Percentiles rank a stretch among this genome's conserved stretches.
Conservation (phyloP, 768 basidiomycete species). For the Boletus sp. region DNA sequence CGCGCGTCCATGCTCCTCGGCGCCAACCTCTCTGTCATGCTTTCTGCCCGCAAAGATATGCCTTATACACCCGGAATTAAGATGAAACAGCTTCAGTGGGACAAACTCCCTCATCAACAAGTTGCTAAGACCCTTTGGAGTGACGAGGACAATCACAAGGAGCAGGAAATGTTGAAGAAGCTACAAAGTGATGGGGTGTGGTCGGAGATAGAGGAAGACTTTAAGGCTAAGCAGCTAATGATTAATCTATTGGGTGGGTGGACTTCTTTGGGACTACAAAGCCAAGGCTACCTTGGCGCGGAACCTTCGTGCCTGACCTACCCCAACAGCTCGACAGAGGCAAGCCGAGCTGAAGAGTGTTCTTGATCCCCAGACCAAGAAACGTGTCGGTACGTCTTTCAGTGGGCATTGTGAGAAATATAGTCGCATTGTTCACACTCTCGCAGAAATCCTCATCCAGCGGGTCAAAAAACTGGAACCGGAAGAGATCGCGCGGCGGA, state of each 20-base stretch:
- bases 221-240: slow-evolving; percentile 93
- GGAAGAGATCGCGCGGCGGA: slow-evolving; percentile 79
- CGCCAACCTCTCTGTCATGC: slow-evolving; percentile 50
- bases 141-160: slow-evolving; percentile 58
- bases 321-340: slow-evolving; percentile 64
- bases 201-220: slow-evolving; percentile 96
- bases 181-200: slow-evolving; percentile 85
- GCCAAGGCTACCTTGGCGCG: background rate
- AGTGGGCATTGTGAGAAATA: background rate
- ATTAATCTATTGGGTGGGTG: slow-evolving; percentile 78
- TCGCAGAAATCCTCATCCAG: slow-evolving; percentile 86
- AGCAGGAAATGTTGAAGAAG: slow-evolving; percentile 77
- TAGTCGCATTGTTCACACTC: background rate
- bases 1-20: slow-evolving; percentile 62
- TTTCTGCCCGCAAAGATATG: slow-evolving; percentile 78
- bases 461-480: slow-evolving; percentile 79
- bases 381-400: slow-evolving; percentile 76
- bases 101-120: slow-evolving; percentile 90
- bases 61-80: slow-evolving; percentile 79
- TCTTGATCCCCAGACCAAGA: slow-evolving; percentile 86
- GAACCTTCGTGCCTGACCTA: slow-evolving; percentile 7
- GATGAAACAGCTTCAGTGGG: slow-evolving; percentile 99
- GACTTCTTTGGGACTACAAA: background rate
- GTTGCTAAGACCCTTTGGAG: slow-evolving; percentile 85
- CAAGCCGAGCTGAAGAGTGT: slow-evolving; percentile 90